A percentile compares a stretch with the other conserved stretches of the same genome.
Evolutionary conservation across 345 rosid genomes (phyloP).

Genomic region (Eucalyptus cloeziana): DNA sequence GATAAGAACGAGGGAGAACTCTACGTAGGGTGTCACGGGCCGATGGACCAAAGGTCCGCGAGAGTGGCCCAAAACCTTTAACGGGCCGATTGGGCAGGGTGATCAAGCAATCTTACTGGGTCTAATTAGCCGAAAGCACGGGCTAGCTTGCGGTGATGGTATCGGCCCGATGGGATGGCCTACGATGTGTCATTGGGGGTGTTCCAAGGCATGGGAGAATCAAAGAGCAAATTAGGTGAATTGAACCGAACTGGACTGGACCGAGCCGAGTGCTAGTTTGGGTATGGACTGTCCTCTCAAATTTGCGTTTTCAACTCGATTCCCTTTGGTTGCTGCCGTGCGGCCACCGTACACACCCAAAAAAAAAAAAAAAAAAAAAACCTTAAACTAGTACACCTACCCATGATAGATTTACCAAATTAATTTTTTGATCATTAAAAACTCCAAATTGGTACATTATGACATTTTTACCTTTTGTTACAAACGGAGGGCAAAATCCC

Average conservation of each 20-base stretch:
- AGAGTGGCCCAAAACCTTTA: background rate
- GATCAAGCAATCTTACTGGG: background rate
- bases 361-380: too few relatives aligned
- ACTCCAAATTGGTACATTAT: accelerated
- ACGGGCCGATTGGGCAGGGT: background rate
- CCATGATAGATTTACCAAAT: too few relatives aligned
- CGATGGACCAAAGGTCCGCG: background rate
- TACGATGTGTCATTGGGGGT: background rate
- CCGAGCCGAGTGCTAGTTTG: background rate
- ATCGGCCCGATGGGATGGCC: background rate
- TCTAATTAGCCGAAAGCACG: background rate
- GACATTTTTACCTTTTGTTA: too few relatives aligned
- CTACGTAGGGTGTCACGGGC: background rate
- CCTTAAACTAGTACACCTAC: too few relatives aligned
- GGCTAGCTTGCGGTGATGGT: background rate
- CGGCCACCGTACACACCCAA: background rate
- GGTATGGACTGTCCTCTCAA: background rate
- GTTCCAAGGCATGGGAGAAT: background rate
- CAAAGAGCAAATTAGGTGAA: background rate
- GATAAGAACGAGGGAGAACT: background rate
- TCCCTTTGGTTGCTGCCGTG: background rate
- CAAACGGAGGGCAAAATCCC: accelerated
- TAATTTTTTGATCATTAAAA: too few relatives aligned
- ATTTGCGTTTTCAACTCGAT: background rate
- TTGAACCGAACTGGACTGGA: background rate